Percentiles rank a stretch among this genome's conserved stretches.
Evolutionary conservation across 306 rosid genomes (phyloP).

Genomic region (Gillenia trifoliata): DNA sequence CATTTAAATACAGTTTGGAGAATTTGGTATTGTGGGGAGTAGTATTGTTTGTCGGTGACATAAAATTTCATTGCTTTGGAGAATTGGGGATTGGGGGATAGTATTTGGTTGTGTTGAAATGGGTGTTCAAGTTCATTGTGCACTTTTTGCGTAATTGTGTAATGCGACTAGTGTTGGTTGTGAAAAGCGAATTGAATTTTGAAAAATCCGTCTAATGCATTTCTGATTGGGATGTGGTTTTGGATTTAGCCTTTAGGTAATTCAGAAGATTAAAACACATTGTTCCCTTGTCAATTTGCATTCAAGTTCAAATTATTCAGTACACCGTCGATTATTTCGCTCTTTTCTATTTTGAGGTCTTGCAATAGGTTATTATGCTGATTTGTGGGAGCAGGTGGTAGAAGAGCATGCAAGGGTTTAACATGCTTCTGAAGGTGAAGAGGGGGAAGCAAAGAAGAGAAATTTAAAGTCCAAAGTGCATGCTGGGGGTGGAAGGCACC

Average conservation of each 20-base stretch:
- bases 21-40: too few relatives aligned
- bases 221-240: not conserved
- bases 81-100: not conserved
- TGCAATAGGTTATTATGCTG: too few relatives aligned
- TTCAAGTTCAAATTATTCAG: not conserved
- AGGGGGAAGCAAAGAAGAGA: conserved; percentile 69
- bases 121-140: not conserved
- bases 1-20: not conserved
- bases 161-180: too few relatives aligned
- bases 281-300: not conserved
- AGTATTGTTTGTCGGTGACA: too few relatives aligned
- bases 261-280: not conserved
- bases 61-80: not conserved
- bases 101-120: not conserved
- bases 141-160: not conserved
- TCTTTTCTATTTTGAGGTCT: not conserved
- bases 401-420: conserved; percentile 57
- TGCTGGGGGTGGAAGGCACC: conserved; percentile 50
- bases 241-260: not conserved
- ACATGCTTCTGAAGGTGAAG: conserved; percentile 64
- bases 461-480: conserved; percentile 62
- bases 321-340: not conserved
- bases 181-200: too few relatives aligned
- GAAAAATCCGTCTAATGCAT: too few relatives aligned
- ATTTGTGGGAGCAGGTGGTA: conserved; percentile 37